phyloP scores from a whole-genome alignment of 2,329 filamentous ascomycete species.

The Periconia sp. region DNA sequence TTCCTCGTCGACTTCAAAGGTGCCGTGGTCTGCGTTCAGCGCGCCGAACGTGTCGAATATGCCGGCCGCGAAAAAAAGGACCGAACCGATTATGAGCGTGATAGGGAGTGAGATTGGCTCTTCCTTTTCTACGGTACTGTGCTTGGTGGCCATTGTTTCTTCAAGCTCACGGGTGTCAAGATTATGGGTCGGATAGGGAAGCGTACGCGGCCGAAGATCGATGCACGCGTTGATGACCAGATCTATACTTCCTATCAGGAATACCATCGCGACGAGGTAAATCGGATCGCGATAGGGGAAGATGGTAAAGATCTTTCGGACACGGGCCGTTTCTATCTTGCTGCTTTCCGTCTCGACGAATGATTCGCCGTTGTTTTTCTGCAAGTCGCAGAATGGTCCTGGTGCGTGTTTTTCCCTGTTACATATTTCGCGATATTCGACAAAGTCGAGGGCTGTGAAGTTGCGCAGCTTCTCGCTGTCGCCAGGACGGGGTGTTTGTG shows the following conservation, averaged over 20 bases:
- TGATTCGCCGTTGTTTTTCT: conserved; percentile 8
- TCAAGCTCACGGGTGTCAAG: background rate
- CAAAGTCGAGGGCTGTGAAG: conserved; percentile 21
- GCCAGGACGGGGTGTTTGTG: conserved; percentile 19
- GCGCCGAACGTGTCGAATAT: conserved; percentile 29
- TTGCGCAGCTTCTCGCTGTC: conserved; percentile 17
- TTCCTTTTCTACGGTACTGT: conserved; percentile 14
- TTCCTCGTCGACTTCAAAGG: conserved; percentile 13
- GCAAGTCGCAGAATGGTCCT: conserved; percentile 4
- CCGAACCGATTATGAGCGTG: conserved; percentile 26
- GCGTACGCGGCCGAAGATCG: conserved; percentile 21
- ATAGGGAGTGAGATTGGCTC: conserved; percentile 22
- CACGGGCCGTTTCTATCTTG: conserved; percentile 2
- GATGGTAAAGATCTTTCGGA: conserved; percentile 23
- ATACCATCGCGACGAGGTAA: conserved; percentile 30
- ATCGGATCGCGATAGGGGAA: conserved; percentile 32
- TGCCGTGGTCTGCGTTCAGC: conserved; percentile 24
- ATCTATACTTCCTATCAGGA: conserved; percentile 24
- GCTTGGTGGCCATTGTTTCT: background rate
- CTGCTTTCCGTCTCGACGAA: conserved; percentile 15
- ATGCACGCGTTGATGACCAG: conserved; percentile 31
- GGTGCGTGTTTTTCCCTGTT: conserved; percentile 15
- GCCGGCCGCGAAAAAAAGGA: conserved; percentile 30
- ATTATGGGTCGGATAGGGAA: background rate
- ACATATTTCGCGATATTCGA: conserved; percentile 24